These are phyloP conservation scores for Inga laurina DNA, from an alignment of 306 rosid species.

Conservation along the genomic window DNA sequence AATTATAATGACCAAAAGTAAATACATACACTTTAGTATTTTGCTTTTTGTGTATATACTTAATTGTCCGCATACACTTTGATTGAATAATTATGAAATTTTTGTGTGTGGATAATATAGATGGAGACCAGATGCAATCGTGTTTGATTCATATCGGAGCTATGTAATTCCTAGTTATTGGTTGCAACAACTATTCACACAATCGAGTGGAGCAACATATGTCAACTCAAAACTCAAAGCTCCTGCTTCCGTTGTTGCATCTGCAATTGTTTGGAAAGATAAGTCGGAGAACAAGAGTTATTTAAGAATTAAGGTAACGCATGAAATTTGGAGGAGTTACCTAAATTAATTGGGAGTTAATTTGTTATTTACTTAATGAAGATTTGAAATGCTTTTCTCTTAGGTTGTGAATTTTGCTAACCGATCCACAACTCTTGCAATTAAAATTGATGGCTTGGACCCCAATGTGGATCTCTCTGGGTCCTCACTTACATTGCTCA, in stretches of 20 bases:
- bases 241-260: constrained; percentile 39
- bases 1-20: constrained; percentile 76
- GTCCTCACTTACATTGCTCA: not conserved
- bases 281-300: constrained; percentile 23
- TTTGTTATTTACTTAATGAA: not conserved
- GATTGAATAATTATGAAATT: not conserved
- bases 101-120: constrained; percentile 34
- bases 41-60: not conserved
- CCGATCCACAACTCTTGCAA: constrained; percentile 15
- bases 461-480: constrained; percentile 32
- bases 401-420: not conserved
- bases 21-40: not conserved
- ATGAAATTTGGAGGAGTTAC: not conserved
- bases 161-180: constrained; percentile 83
- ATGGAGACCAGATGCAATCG: constrained; percentile 94
- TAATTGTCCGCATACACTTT: not conserved
- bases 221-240: constrained; percentile 42
- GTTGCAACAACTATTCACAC: constrained; percentile 48
- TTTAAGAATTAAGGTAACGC: constrained; percentile 58
- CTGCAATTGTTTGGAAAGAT: constrained; percentile 54
- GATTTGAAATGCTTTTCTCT: not conserved
- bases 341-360: not conserved
- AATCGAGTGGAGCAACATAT: constrained; percentile 63
- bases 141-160: constrained; percentile 65
- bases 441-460: constrained; percentile 48